Conservation (phyloP, 768 basidiomycete species). For the Auriculariales sp. region DNA sequence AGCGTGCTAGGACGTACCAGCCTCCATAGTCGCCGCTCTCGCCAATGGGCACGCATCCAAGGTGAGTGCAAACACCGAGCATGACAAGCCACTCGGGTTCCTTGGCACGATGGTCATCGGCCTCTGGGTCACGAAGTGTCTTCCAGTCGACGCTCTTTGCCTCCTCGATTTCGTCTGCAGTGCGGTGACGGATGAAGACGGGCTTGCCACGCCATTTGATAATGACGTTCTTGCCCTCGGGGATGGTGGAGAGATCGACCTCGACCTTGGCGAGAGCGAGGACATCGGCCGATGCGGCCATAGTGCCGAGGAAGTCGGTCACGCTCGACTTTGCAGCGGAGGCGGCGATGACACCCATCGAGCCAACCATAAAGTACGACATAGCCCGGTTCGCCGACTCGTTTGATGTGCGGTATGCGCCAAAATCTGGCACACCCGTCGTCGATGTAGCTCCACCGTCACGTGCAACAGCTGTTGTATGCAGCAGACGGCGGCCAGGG, state of each 20-base stretch:
- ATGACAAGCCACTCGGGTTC: constrained; percentile 94
- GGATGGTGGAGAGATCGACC: constrained; percentile 77
- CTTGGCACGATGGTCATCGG: constrained; percentile 78
- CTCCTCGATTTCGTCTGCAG: constrained; percentile 80
- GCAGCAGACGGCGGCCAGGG: constrained; percentile 57
- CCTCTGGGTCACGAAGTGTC: constrained; percentile 78
- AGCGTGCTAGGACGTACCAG: constrained; percentile 45
- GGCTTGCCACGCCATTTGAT: constrained; percentile 99
- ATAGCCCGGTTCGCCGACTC: constrained; percentile 55
- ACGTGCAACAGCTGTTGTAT: constrained; percentile 48
- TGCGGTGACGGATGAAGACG: constrained; percentile 97
- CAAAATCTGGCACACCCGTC: constrained; percentile 81
- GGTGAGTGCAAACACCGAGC: constrained; percentile 89
- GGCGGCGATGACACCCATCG: constrained; percentile 86
- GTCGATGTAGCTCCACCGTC: constrained; percentile 18
- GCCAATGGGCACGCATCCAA: constrained; percentile 97
- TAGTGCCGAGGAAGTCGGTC: constrained; percentile 86
- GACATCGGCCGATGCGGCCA: constrained; percentile 96
- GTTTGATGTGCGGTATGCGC: constrained; percentile 60
- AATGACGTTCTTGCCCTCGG: constrained; percentile 94
- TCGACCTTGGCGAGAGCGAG: constrained; percentile 97
- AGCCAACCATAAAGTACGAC: constrained; percentile 83
- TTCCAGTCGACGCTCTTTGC: constrained; percentile 79
- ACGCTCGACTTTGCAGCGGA: constrained; percentile 89
- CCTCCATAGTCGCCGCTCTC: constrained; percentile 95